These are phyloP conservation scores for Calocybe indica DNA, from an alignment of 768 basidiomycete genomes.

Conservation along the genomic window DNA sequence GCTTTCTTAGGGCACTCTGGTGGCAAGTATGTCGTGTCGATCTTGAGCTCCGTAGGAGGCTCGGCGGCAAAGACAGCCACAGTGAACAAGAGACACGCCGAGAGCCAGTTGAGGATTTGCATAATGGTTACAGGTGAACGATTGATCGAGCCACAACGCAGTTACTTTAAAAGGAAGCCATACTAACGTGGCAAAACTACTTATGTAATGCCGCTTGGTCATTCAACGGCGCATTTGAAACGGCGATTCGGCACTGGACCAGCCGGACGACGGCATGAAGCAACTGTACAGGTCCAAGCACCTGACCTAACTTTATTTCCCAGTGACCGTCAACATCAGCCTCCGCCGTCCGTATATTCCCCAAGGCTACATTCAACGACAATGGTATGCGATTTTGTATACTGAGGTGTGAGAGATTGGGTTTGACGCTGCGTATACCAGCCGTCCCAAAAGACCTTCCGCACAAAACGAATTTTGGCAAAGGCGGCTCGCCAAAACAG, in stretches of 20 bases:
- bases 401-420: neutral
- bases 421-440: slow-evolving; percentile 26
- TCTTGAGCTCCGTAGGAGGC: slow-evolving; percentile 48
- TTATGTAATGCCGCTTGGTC: too few relatives aligned
- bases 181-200: neutral
- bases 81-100: slow-evolving; percentile 40
- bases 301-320: slow-evolving; percentile 26
- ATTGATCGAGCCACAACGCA: too few relatives aligned
- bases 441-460: slow-evolving; percentile 99
- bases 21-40: slow-evolving; percentile 58
- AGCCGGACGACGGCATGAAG: neutral
- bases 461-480: slow-evolving; percentile 94
- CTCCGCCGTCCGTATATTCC: too few relatives aligned
- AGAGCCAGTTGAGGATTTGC: slow-evolving; percentile 45
- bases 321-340: slow-evolving; percentile 17
- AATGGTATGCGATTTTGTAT: slow-evolving; percentile 37
- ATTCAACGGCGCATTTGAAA: too few relatives aligned
- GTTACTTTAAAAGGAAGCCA: neutral
- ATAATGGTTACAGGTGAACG: slow-evolving; percentile 26
- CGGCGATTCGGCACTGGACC: too few relatives aligned
- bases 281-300: slow-evolving; percentile 30
- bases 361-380: slow-evolving; percentile 19
- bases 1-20: slow-evolving; percentile 50
- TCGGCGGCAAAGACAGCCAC: slow-evolving; percentile 34
- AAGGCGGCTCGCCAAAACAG: slow-evolving; percentile 96